These are phyloP conservation scores for Aureobasidium sp. DNA, from an alignment of 2,329 filamentous ascomycete species.

Conservation along the genomic window DNA sequence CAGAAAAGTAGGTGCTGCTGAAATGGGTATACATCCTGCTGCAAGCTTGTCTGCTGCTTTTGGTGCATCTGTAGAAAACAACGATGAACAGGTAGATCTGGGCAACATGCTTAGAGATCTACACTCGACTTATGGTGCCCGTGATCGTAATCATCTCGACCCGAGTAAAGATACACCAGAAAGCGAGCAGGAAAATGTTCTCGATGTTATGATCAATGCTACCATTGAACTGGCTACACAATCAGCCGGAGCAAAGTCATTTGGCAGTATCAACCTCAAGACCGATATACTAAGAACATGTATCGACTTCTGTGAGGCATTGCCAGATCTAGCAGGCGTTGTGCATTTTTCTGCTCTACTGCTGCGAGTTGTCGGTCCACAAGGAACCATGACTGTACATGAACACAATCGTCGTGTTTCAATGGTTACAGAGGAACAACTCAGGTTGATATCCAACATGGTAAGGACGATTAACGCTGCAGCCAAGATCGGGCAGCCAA, in stretches of 20 bases:
- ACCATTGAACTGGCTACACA: not conserved
- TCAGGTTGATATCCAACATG: slow-evolving; percentile 77
- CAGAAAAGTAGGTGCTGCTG: slow-evolving; percentile 86
- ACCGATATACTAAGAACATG: slow-evolving; percentile 82
- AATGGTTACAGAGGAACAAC: slow-evolving; percentile 75
- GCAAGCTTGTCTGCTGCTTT: slow-evolving; percentile 73
- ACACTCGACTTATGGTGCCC: slow-evolving; percentile 16
- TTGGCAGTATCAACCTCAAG: slow-evolving; percentile 75
- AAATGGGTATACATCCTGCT: slow-evolving; percentile 90
- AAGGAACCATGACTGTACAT: slow-evolving; percentile 24
- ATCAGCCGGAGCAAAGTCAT: slow-evolving; percentile 33
- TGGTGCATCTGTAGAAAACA: slow-evolving; percentile 15
- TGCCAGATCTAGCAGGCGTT: slow-evolving; percentile 89
- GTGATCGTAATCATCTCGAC: not conserved
- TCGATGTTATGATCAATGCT: slow-evolving; percentile 5
- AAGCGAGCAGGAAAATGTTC: not conserved
- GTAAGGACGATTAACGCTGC: slow-evolving; percentile 74
- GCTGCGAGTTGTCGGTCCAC: slow-evolving; percentile 69
- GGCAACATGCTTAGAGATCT: slow-evolving; percentile 13
- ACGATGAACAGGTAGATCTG: slow-evolving; percentile 9
- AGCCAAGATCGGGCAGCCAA: slow-evolving; percentile 61
- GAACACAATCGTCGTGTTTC: slow-evolving; percentile 47
- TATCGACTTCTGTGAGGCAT: slow-evolving; percentile 85
- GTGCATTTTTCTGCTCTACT: slow-evolving; percentile 79
- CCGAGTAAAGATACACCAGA: not conserved